Percentiles rank a stretch among this genome's conserved stretches.
phyloP scores from a whole-genome alignment of 2,329 filamentous ascomycete species.

The Calonectria fujianensis region DNA sequence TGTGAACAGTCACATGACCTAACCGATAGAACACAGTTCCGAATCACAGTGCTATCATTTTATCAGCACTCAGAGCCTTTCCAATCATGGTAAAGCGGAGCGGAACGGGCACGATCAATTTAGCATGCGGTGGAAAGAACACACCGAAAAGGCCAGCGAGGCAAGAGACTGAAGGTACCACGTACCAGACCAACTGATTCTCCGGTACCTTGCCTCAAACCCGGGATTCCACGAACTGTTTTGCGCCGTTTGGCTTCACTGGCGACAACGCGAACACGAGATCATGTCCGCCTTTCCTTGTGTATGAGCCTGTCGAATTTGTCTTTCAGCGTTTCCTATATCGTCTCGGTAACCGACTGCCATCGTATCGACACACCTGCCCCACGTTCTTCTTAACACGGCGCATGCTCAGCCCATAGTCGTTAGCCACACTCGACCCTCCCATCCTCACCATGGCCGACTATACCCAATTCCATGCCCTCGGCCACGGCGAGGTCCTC shows the following conservation, averaged over 20 bases:
- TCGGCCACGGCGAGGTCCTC: constrained; percentile 73
- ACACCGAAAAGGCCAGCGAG: constrained; percentile 57
- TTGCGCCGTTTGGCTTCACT: constrained; percentile 34
- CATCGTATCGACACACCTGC: constrained; percentile 42
- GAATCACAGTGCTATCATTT: constrained; percentile 37
- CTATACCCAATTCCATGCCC: constrained; percentile 73
- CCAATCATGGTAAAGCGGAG: constrained; percentile 54
- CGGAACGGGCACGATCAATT: constrained; percentile 51
- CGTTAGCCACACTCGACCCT: constrained; percentile 47
- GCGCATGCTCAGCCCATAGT: constrained; percentile 55
- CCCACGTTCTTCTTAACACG: constrained; percentile 56
- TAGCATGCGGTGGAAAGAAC: constrained; percentile 48
- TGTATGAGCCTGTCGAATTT: constrained; percentile 50
- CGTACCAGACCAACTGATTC: constrained; percentile 29
- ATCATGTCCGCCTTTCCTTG: constrained; percentile 49
- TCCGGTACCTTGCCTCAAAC: constrained; percentile 39
- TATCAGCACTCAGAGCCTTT: constrained; percentile 41
- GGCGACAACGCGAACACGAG: constrained; percentile 45
- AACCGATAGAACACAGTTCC: constrained; percentile 49
- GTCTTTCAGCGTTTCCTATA: constrained; percentile 43
- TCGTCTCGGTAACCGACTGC: constrained; percentile 34
- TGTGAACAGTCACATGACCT: constrained; percentile 49
- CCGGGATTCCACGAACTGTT: constrained; percentile 34
- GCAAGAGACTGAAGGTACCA: constrained; percentile 46
- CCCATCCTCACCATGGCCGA: constrained; percentile 69